A percentile compares a stretch with the other conserved stretches of the same genome.
Conservation (phyloP, 768 basidiomycete genomes). For the Trametes cingulata region DNA sequence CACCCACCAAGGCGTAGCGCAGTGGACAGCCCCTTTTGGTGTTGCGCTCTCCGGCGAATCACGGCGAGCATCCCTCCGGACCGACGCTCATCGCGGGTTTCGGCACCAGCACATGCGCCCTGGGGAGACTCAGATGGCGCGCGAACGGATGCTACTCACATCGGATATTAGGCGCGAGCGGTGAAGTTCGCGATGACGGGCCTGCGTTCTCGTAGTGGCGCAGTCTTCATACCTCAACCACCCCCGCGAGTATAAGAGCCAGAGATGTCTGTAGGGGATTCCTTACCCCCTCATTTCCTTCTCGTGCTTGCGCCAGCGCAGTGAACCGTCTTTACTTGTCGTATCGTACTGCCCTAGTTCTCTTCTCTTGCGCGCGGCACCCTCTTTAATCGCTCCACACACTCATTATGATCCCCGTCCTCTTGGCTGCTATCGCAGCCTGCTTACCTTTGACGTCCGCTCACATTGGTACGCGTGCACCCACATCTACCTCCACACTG, state of each 20-base stretch:
- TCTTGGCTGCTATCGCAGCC: constrained; percentile 16
- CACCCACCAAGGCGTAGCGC: neutral
- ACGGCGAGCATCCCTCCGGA: neutral
- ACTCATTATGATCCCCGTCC: constrained; percentile 13
- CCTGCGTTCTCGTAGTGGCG: constrained; percentile 5
- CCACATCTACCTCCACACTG: neutral
- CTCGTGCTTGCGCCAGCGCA: constrained; percentile 4
- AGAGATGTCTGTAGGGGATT: neutral
- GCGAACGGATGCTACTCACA: neutral
- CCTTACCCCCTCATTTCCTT: neutral
- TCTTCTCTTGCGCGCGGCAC: neutral
- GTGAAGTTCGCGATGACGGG: constrained; percentile 6
- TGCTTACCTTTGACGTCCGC: constrained; percentile 16
- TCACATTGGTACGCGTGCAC: constrained; percentile 18
- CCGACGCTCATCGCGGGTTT: no score
- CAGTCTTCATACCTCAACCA: neutral
- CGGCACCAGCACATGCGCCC: neutral
- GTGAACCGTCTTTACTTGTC: neutral
- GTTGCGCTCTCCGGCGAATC: neutral
- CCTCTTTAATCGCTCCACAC: constrained; percentile 3
- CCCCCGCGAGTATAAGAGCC: neutral
- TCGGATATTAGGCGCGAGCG: neutral
- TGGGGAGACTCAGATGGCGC: neutral
- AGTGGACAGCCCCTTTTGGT: neutral
- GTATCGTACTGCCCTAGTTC: neutral